Conservation (phyloP, 2,329 filamentous ascomycete genomes). For the Fusarium sulawesiense region DNA sequence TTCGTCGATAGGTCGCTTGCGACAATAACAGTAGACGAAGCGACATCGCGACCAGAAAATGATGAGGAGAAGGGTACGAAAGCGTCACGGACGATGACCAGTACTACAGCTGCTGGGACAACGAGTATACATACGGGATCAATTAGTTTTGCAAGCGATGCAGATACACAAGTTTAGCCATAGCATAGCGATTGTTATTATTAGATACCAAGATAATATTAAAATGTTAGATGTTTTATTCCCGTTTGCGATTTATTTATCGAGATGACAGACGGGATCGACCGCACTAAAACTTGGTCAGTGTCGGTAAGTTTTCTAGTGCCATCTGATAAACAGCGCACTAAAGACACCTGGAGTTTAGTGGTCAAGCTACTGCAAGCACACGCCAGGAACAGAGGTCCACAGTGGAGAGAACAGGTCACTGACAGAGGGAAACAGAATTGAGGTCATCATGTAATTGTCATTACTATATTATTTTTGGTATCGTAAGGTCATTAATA, state of each 20-base stretch:
- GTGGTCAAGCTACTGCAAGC: constrained; percentile 8
- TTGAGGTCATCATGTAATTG: constrained; percentile 22
- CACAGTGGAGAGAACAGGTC: constrained; percentile 9
- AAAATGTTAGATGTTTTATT: not conserved
- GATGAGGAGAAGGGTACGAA: not conserved
- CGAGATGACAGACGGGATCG: not conserved
- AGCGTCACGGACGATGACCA: not conserved
- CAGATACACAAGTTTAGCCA: constrained; percentile 18
- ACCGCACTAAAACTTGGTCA: constrained; percentile 5
- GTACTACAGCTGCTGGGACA: not conserved
- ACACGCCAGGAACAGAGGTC: constrained; percentile 19
- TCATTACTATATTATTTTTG: constrained; percentile 27
- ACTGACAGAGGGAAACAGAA: not conserved
- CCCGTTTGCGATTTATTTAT: not conserved
- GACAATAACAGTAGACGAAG: not conserved
- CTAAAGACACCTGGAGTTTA: not conserved
- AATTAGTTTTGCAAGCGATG: constrained; percentile 13
- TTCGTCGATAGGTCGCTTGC: constrained; percentile 28
- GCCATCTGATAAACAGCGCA: constrained; percentile 17
- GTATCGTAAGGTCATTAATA: constrained; percentile 30
- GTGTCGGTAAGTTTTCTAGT: constrained; percentile 12
- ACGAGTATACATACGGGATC: not conserved
- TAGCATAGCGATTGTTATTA: not conserved
- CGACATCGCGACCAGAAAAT: not conserved
- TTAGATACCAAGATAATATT: not conserved